Percentiles rank a stretch among this genome's conserved stretches.
Conservation (phyloP, 768 basidiomycete genomes). For the Termitomyces sp. region DNA sequence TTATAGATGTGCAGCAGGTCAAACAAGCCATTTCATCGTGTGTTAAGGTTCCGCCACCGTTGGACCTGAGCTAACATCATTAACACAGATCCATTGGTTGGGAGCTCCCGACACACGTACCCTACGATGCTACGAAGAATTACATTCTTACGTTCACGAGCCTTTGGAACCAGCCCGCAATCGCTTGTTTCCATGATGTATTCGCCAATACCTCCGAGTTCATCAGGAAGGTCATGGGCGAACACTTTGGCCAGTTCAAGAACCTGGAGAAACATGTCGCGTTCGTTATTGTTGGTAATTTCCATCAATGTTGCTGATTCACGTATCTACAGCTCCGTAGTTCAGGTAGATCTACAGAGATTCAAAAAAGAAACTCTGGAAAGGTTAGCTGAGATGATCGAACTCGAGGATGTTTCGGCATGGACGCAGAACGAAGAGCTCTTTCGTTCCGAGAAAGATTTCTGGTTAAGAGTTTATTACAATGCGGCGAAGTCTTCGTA, state of each 20-base stretch:
- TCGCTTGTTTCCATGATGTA: conserved; percentile 29
- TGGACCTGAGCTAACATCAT: neutral
- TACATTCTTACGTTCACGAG: conserved; percentile 25
- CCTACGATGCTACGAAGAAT: conserved; percentile 30
- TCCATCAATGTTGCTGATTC: neutral
- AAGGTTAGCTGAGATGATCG: conserved; percentile 30
- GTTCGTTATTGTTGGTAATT: conserved; percentile 16
- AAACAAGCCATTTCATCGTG: conserved; percentile 28
- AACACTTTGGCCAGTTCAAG: conserved; percentile 30
- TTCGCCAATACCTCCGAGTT: conserved; percentile 9
- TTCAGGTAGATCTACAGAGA: conserved; percentile 7
- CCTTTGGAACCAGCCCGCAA: conserved; percentile 26
- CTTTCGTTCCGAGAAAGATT: conserved; percentile 11
- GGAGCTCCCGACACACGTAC: conserved; percentile 34
- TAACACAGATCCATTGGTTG: conserved; percentile 30
- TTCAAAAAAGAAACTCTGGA: conserved; percentile 20
- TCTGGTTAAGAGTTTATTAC: conserved; percentile 19
- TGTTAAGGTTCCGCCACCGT: neutral
- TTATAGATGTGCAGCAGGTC: conserved; percentile 20
- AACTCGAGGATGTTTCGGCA: conserved; percentile 34
- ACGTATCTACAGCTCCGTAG: conserved; percentile 3
- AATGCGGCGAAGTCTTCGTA: neutral
- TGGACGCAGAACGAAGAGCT: conserved; percentile 32
- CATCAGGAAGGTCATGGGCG: conserved; percentile 18
- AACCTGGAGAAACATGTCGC: conserved; percentile 23